Evolutionary conservation across 345 rosid genomes (phyloP), one percentile per base, ranked within the genome.

Genomic region (Citrus australasica): DNA sequence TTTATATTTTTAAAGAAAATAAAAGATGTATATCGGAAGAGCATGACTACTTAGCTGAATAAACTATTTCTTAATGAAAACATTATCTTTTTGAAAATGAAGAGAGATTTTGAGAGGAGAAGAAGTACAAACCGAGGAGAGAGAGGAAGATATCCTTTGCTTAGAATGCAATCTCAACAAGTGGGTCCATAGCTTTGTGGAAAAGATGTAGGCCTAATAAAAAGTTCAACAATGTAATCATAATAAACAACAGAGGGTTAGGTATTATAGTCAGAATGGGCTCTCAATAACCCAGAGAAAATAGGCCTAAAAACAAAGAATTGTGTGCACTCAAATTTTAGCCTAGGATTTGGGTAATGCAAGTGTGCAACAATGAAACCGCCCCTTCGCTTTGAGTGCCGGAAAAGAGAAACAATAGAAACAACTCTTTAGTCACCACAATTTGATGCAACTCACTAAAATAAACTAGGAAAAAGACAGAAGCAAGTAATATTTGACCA

Each of bases 91-190:
- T 9, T 59, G 28, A 9, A 7, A 59, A 2, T n/a, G 13, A n/a
- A 22, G 62, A 22, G 10, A 59, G 24, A 59, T 10, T 8, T 40
- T 2, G 58, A 40, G 37, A 35, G 37, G 59, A 16, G 2, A 10
- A 62, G 21, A 24, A 62, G 60, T 62, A 32, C 1, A 32, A 3
- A 25, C 78, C 21, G 27, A 24, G n/a, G 24, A 9, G 33, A 5
- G 63, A 51, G 48, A 65, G 42, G 17, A 59, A 65, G 33, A 14
- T 55, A 58, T 46, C 30, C 78, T 65, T 75, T 6, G 63, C 78
- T 65, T 75, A 14, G 33, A 75, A 75, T 75, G 63, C 78, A 75
- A 48, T 64, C 78, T 32, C 14, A 14, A 48, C 70, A 35, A 30
- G 65, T 21, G 48, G 24, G 32, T 48, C 32, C 17, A 21, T 40